These are phyloP conservation scores for Kluyveromyces nonfermentans DNA, from an alignment of 805 yeast species.

Conservation along the genomic window DNA sequence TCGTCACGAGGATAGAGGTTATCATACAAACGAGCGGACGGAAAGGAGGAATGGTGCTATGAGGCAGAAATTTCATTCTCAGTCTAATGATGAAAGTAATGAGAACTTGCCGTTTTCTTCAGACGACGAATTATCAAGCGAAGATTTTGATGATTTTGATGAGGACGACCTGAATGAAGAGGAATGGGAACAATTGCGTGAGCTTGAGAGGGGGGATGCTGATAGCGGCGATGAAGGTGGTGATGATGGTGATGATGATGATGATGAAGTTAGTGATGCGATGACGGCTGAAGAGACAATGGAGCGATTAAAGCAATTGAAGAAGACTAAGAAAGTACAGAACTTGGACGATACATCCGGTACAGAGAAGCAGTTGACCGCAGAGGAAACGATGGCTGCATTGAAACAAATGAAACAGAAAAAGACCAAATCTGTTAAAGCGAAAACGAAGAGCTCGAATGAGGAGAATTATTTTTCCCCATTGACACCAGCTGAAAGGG, in stretches of 20 bases:
- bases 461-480: conserved; percentile 4
- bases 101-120: conserved; percentile 22
- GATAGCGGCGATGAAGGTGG: conserved; percentile 28
- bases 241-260: conserved; percentile 6
- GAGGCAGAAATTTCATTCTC: conserved; percentile 3
- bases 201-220: conserved; percentile 16
- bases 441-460: conserved; percentile 7
- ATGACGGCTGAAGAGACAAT: conserved; percentile 36
- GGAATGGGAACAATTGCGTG: conserved; percentile 12
- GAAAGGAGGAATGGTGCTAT: conserved; percentile 7
- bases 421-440: conserved; percentile 9
- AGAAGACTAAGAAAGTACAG: conserved; percentile 23
- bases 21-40: conserved; percentile 3
- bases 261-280: conserved; percentile 22
- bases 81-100: neutral
- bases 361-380: conserved; percentile 24
- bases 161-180: conserved; percentile 20
- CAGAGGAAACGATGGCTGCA: conserved; percentile 30
- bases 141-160: conserved; percentile 33
- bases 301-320: conserved; percentile 35
- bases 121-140: conserved; percentile 35
- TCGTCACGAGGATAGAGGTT: neutral
- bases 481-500: conserved; percentile 37
- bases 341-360: conserved; percentile 8
- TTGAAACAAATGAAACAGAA: conserved; percentile 23